These are phyloP conservation scores for Durio zibethinus DNA, from an alignment of 345 rosid species.

Conservation along the genomic window DNA sequence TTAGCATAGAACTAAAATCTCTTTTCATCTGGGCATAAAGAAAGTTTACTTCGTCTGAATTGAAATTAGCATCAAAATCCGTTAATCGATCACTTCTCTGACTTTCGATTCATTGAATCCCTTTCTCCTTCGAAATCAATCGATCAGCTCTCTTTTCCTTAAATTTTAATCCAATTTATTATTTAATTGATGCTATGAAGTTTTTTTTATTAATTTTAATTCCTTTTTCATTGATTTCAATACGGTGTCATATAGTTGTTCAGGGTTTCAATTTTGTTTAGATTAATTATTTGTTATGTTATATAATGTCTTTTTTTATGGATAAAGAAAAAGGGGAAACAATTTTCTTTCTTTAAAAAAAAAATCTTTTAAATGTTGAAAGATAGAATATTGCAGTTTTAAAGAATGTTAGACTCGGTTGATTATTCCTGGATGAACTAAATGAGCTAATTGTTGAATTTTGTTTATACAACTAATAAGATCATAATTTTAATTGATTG, in stretches of 20 bases:
- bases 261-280: background rate
- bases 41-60: background rate
- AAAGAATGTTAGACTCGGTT: background rate
- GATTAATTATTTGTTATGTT: background rate
- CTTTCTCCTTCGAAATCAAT: background rate
- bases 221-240: background rate
- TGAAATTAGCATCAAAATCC: background rate
- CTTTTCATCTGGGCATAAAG: background rate
- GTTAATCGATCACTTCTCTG: background rate
- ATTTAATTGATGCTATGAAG: too few relatives aligned
- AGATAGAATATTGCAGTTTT: background rate
- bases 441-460: background rate
- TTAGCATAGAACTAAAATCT: background rate
- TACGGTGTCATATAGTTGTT: background rate
- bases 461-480: background rate
- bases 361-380: background rate
- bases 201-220: too few relatives aligned
- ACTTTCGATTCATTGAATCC: background rate
- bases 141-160: slow-evolving; percentile 6
- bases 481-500: background rate
- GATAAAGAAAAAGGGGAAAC: background rate
- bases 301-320: background rate
- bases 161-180: background rate
- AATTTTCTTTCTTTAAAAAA: background rate
- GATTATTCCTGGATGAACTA: background rate